Evolutionary conservation across 305 asterid genomes (phyloP).

Genomic region (Ilex paraguariensis): DNA sequence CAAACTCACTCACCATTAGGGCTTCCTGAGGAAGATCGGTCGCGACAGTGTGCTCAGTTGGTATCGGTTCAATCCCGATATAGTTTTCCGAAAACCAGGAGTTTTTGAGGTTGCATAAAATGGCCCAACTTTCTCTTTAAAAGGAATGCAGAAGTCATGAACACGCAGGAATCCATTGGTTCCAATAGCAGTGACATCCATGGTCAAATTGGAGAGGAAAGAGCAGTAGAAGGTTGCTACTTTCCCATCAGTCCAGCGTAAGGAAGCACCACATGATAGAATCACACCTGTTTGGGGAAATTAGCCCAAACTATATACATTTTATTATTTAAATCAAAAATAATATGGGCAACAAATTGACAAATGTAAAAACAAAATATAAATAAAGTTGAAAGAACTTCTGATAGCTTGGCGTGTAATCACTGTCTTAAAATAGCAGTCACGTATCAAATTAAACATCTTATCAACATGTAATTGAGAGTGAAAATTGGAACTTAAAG

Average conservation of each 20-base stretch:
- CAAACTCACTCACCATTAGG: slow-evolving; percentile 61
- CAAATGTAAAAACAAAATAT: no score
- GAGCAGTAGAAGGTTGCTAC: slow-evolving; percentile 59
- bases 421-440: no score
- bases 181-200: slow-evolving; percentile 54
- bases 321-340: no score
- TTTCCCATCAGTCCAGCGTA: slow-evolving; percentile 21
- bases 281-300: slow-evolving; percentile 19
- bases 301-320: no score
- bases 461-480: no score
- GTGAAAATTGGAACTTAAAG: no score
- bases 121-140: slow-evolving; percentile 36
- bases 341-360: no score
- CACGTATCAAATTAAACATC: no score
- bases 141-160: slow-evolving; percentile 54
- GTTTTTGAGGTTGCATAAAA: slow-evolving; percentile 24
- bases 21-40: slow-evolving; percentile 73
- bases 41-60: slow-evolving; percentile 30
- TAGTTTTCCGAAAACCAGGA: slow-evolving; percentile 28
- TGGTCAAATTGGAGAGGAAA: slow-evolving; percentile 38
- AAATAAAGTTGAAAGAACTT: no score
- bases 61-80: slow-evolving; percentile 29
- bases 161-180: slow-evolving; percentile 43
- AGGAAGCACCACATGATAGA: slow-evolving; percentile 1
- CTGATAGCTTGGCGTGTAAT: no score